Percentiles rank a stretch among this genome's conserved stretches.
Evolutionary conservation across 1,284 basidiomycete genomes (phyloP).

Genomic region (Chalciporus sp.): DNA sequence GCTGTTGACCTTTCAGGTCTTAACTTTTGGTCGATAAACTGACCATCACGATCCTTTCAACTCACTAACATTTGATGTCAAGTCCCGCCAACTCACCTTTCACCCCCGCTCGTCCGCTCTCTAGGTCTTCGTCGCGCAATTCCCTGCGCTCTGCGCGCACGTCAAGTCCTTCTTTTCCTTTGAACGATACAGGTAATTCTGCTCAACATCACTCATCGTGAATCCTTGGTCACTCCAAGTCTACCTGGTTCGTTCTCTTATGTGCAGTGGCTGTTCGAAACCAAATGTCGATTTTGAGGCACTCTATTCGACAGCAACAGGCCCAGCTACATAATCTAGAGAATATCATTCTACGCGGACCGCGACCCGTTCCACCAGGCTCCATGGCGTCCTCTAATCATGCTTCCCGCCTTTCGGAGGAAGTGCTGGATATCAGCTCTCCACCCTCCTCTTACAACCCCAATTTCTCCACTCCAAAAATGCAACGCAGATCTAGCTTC

Average conservation of each 20-base stretch:
- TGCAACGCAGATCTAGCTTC: slow-evolving; percentile 65
- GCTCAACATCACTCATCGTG: slow-evolving; percentile 19
- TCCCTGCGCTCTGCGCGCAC: slow-evolving; percentile 53
- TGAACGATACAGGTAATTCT: slow-evolving; percentile 60
- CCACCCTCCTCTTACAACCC: slow-evolving; percentile 40
- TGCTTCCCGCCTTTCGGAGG: slow-evolving; percentile 38
- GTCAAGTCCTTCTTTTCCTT: slow-evolving; percentile 51
- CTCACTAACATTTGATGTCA: slow-evolving; percentile 34
- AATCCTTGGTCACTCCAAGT: slow-evolving; percentile 28
- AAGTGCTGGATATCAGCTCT: slow-evolving; percentile 38
- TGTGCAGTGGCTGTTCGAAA: slow-evolving; percentile 63
- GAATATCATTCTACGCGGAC: slow-evolving; percentile 61
- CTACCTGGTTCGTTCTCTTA: slow-evolving; percentile 33
- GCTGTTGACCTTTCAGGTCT: slow-evolving; percentile 4
- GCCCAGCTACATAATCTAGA: slow-evolving; percentile 71
- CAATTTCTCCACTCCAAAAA: slow-evolving; percentile 43
- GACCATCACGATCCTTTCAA: slow-evolving; percentile 32
- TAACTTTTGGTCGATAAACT: slow-evolving; percentile 21
- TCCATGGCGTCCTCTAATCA: slow-evolving; percentile 38
- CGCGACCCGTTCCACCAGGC: slow-evolving; percentile 54
- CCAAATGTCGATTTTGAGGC: slow-evolving; percentile 75
- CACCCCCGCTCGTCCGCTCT: slow-evolving; percentile 40
- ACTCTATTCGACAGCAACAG: slow-evolving; percentile 76
- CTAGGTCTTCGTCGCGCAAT: slow-evolving; percentile 60
- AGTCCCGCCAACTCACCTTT: slow-evolving; percentile 34